A percentile compares a stretch with the other conserved stretches of the same genome.
Conservation (phyloP, 306 rosid species). For the Cicer yamashitae region DNA sequence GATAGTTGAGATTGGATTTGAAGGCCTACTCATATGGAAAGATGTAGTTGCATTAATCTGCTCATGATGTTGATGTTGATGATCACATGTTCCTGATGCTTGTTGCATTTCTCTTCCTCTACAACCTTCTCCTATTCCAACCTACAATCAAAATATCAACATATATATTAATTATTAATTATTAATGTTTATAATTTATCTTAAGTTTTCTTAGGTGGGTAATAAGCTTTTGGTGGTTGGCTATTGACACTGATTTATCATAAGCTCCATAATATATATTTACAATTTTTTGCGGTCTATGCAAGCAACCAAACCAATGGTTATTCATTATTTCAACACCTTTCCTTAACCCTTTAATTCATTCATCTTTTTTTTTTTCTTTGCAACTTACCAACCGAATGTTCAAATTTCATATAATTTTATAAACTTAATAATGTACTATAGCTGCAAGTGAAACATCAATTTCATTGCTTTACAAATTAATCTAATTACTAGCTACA, state of each 20-base stretch:
- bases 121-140: constrained; percentile 79
- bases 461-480: constrained; percentile 1
- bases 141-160: constrained; percentile 53
- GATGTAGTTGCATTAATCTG: constrained; percentile 57
- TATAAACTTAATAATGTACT: background rate
- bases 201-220: constrained; percentile 43
- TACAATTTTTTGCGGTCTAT: constrained; percentile 46
- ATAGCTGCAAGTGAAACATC: constrained; percentile 32
- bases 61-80: constrained; percentile 55
- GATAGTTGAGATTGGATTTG: constrained; percentile 73
- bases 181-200: constrained; percentile 1
- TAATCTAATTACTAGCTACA: too few species aligned
- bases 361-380: constrained; percentile 26
- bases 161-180: background rate
- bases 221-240: constrained; percentile 43
- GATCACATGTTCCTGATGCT: constrained; percentile 60
- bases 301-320: constrained; percentile 56
- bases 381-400: constrained; percentile 14
- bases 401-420: constrained; percentile 24
- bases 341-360: constrained; percentile 38
- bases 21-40: constrained; percentile 74
- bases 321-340: constrained; percentile 37
- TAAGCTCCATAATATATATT: constrained; percentile 38
- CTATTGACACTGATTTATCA: constrained; percentile 49
- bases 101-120: constrained; percentile 59